phyloP scores from a whole-genome alignment of 1,284 basidiomycete species.

The Gymnopus androsaceus region DNA sequence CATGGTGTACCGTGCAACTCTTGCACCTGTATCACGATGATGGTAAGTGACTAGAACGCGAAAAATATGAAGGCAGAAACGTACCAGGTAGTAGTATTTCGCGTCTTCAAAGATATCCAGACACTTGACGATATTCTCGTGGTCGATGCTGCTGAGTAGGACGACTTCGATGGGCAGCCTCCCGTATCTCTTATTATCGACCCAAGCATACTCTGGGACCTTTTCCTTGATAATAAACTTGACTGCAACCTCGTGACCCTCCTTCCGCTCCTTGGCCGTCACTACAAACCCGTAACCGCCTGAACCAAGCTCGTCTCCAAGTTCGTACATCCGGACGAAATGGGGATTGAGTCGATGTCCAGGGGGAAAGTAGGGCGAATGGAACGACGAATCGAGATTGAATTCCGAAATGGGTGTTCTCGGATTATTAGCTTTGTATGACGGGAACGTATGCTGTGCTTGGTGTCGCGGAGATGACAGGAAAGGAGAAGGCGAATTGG shows the following conservation, averaged over 20 bases:
- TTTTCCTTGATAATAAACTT: slow-evolving; percentile 91
- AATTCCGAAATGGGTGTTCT: slow-evolving; percentile 15
- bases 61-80: slow-evolving; percentile 28
- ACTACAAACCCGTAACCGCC: slow-evolving; percentile 95
- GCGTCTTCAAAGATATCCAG: slow-evolving; percentile 83
- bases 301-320: slow-evolving; percentile 82
- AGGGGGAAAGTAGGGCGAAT: slow-evolving; percentile 61
- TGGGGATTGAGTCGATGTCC: slow-evolving; percentile 64
- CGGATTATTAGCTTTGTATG: slow-evolving; percentile 7
- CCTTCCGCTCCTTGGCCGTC: slow-evolving; percentile 62
- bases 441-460: slow-evolving; percentile 15
- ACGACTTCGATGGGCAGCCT: slow-evolving; percentile 81
- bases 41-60: background rate
- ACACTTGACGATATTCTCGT: slow-evolving; percentile 82
- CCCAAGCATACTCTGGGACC: slow-evolving; percentile 80
- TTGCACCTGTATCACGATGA: slow-evolving; percentile 66
- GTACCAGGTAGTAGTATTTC: slow-evolving; percentile 83
- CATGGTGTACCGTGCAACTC: slow-evolving; percentile 91
- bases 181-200: slow-evolving; percentile 62
- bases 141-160: slow-evolving; percentile 73
- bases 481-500: slow-evolving; percentile 3
- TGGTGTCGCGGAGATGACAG: slow-evolving; percentile 12
- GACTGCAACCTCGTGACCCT: slow-evolving; percentile 77
- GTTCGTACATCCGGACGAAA: slow-evolving; percentile 68
- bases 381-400: slow-evolving; percentile 38